These are phyloP conservation scores for Hyphopichia wangnamkhiaoensis DNA, from an alignment of 1,139 yeast species.

Conservation along the genomic window DNA sequence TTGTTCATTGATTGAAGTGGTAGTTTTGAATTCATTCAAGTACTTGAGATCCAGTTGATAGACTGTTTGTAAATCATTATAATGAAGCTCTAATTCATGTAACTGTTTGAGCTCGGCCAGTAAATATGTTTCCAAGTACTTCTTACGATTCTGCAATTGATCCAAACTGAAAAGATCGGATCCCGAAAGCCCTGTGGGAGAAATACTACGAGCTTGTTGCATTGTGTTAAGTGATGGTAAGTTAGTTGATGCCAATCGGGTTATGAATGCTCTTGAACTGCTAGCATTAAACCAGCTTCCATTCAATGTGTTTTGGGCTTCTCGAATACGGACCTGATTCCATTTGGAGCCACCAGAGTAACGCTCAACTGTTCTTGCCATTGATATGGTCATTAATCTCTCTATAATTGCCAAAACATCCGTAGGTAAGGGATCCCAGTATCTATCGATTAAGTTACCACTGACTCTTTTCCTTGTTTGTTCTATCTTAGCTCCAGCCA, in stretches of 20 bases:
- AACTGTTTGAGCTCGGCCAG: conserved; percentile 46
- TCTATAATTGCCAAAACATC: conserved; percentile 23
- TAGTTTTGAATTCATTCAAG: conserved; percentile 27
- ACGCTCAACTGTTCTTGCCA: conserved; percentile 32
- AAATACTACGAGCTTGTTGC: conserved; percentile 8
- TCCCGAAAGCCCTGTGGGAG: conserved; percentile 8
- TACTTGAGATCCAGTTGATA: conserved; percentile 36
- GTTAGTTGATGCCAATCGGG: conserved; percentile 33
- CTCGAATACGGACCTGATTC: conserved; percentile 14
- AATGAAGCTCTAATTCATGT: conserved; percentile 31
- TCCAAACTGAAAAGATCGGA: conserved; percentile 35
- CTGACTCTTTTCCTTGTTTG: conserved; percentile 23
- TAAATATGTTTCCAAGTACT: conserved; percentile 37
- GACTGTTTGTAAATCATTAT: conserved; percentile 21
- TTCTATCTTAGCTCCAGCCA: conserved; percentile 13
- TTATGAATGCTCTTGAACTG: conserved; percentile 28
- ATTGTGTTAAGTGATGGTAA: conserved; percentile 33
- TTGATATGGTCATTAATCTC: conserved; percentile 30
- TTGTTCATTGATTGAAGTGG: conserved; percentile 12
- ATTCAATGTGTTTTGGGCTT: conserved; percentile 29
- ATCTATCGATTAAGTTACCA: conserved; percentile 32
- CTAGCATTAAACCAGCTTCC: conserved; percentile 32
- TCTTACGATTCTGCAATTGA: conserved; percentile 28
- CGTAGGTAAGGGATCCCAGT: conserved; percentile 35
- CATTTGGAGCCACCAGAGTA: conserved; percentile 14